Evolutionary conservation across 305 asterid species (phyloP), one percentile per base, ranked within the genome.

Genomic region (Rubia tinctorum): DNA sequence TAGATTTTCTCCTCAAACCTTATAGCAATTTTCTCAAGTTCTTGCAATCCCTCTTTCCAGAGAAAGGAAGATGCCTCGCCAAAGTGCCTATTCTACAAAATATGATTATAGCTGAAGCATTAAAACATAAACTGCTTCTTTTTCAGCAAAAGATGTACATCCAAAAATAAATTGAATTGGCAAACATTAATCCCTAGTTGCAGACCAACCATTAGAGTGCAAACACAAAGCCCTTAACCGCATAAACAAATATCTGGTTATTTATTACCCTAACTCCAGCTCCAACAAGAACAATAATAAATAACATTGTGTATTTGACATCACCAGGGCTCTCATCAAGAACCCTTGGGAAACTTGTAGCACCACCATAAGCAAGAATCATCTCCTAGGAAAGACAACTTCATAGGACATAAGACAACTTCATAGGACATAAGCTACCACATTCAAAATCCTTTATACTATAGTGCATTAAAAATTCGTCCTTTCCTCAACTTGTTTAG

Each of bases 1-100:
- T 78, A 90, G 62, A 83, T 87, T 75, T 86, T 87, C 76, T 87
- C 93, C 89, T 92, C 97, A 80, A 84, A 85, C 80, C 88, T 76
- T 64, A 84, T 62, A 51, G 96, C 90, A 77, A 86, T 89, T 59
- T 86, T 87, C 74, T 80, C 79, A 22, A 90, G 88, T 82, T 88
- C 96, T 72, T 82, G 88, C 44, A 85, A 79, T 69, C 86, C 89
- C 72, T 86, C 96, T 76, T 80, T 64, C 88, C 88, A 84, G 88
- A 76, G 79, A 82, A 73, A 77, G 93, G 92, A 65, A 86, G 85
- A 80, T 86, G 88, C 79, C 89, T 81, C 84, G 82, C 84, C 88
- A 90, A 81, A 60, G 88, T 84, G 40, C 83, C 89, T 82, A 83
- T 78, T 82, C 97, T 90, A 73, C 72, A 71, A 78, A 77, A 65